phyloP scores from a whole-genome alignment of 805 yeast genomes.

The Candida cerambycidarum region DNA sequence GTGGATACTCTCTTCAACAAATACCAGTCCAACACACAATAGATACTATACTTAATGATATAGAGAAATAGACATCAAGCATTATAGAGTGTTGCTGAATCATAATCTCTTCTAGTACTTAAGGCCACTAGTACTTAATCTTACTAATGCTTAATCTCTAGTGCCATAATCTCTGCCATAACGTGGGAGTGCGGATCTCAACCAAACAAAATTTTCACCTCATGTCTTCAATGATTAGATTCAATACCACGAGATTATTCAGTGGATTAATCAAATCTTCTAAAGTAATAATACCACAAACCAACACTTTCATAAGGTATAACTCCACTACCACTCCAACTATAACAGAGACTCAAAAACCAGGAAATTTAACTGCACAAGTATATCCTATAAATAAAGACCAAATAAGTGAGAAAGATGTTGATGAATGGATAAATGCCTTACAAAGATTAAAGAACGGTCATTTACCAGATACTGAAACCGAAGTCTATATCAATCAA shows the following conservation, averaged over 20 bases:
- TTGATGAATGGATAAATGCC: constrained; percentile 49
- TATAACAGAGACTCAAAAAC: neutral
- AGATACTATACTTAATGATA: neutral
- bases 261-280: constrained; percentile 2
- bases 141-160: too few relatives aligned
- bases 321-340: neutral
- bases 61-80: too few relatives aligned
- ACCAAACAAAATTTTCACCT: constrained; percentile 7
- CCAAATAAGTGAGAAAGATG: constrained; percentile 37
- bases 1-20: constrained; percentile 24
- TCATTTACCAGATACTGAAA: constrained; percentile 29
- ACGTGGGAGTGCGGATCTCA: too few relatives aligned
- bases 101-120: too few relatives aligned
- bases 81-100: too few relatives aligned
- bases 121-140: too few relatives aligned
- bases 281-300: neutral
- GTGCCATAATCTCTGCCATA: too few relatives aligned
- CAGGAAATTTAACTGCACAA: constrained; percentile 30
- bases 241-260: constrained; percentile 10
- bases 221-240: constrained; percentile 14
- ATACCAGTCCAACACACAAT: constrained; percentile 24
- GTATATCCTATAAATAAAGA: constrained; percentile 39
- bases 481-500: constrained; percentile 41
- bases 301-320: constrained; percentile 3
- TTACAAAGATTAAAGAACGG: constrained; percentile 38